phyloP scores from a whole-genome alignment of 768 basidiomycete genomes.

The Neoboletus magnificus region DNA sequence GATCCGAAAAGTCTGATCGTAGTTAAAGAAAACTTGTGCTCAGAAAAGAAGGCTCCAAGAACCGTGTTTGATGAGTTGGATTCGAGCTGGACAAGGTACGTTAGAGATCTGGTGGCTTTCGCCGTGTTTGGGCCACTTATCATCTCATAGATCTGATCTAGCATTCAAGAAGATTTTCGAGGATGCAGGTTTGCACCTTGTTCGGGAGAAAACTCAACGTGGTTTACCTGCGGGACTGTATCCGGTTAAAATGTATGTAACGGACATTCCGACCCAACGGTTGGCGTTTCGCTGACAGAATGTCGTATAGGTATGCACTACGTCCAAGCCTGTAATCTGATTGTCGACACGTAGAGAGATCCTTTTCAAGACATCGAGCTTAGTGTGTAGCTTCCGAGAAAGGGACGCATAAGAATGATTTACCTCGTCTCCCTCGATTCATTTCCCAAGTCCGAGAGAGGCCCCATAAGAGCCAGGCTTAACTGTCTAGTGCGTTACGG shows the following conservation, averaged over 20 bases:
- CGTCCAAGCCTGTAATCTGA: conserved; percentile 8
- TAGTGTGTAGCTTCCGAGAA: not conserved
- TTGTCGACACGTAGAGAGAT: not conserved
- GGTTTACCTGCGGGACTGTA: conserved; percentile 83
- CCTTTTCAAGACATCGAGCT: not conserved
- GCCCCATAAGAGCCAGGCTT: not conserved
- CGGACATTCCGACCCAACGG: not conserved
- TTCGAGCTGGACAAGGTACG: conserved; percentile 83
- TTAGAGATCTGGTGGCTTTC: not conserved
- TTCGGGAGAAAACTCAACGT: conserved; percentile 73
- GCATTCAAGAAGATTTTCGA: conserved; percentile 78
- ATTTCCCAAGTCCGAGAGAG: not conserved
- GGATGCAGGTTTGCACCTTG: conserved; percentile 66
- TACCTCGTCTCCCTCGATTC: not conserved
- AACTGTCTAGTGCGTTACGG: not conserved
- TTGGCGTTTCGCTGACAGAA: conserved; percentile 7
- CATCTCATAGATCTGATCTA: conserved; percentile 62
- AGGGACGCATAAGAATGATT: not conserved
- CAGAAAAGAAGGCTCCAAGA: conserved; percentile 52
- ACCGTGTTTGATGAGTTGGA: conserved; percentile 80
- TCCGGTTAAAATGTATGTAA: conserved; percentile 77
- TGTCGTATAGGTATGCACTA: conserved; percentile 25
- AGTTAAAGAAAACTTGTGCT: conserved; percentile 89
- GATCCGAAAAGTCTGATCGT: conserved; percentile 59
- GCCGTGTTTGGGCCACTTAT: conserved; percentile 4